Conservation (phyloP, 345 rosid genomes). For the Abelmoschus esculentus region DNA sequence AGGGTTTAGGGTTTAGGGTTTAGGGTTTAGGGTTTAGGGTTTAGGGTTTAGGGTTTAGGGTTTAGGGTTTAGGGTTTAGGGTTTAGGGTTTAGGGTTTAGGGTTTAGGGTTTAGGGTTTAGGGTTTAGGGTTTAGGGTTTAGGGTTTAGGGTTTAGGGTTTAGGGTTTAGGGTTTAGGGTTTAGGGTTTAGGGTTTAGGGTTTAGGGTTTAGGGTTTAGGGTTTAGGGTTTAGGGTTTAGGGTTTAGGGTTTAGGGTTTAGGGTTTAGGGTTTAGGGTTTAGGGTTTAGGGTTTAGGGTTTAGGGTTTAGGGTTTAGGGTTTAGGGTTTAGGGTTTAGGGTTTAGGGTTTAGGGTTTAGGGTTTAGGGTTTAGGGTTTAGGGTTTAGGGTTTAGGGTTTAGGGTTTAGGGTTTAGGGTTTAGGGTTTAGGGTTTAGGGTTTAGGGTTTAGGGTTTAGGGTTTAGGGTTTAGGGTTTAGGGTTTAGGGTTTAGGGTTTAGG, state of each 20-base stretch:
- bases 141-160: not conserved
- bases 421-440: not conserved
- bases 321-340: not conserved
- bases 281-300: not conserved
- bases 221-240: not conserved
- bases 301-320: not conserved
- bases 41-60: not conserved
- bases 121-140: not conserved
- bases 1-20: not conserved
- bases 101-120: not conserved
- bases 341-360: not conserved
- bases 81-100: not conserved
- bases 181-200: not conserved
- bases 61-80: not conserved
- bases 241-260: not conserved
- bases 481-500: not conserved
- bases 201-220: not conserved
- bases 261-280: not conserved
- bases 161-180: not conserved
- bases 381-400: not conserved
- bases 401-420: not conserved
- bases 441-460: not conserved
- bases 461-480: not conserved
- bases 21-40: not conserved
- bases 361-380: not conserved